Percentiles rank a stretch among this genome's conserved stretches.
Conservation (phyloP, 306 rosid genomes). For the Trifolium dubium region DNA sequence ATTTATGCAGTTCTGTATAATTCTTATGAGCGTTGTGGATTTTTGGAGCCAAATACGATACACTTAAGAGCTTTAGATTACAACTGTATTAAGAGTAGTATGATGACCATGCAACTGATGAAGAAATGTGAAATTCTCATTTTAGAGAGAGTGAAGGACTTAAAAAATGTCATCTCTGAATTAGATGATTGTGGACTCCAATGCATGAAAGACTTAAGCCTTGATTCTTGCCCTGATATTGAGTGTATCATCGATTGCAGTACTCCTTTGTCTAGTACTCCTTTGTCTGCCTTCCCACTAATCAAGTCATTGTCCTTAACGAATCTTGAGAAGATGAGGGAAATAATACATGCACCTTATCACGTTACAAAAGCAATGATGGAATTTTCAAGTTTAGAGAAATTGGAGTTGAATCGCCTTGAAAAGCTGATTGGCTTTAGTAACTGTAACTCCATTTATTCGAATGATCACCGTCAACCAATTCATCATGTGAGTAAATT, state of each 20-base stretch:
- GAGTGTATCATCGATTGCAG: constrained; percentile 17
- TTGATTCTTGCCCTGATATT: background rate
- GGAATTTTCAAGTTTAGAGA: background rate
- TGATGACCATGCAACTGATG: background rate
- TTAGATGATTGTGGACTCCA: constrained; percentile 3
- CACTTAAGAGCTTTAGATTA: background rate
- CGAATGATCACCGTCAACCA: background rate
- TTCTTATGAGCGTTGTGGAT: background rate
- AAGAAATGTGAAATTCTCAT: constrained; percentile 32
- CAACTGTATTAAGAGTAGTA: background rate
- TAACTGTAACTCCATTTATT: background rate
- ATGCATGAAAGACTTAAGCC: background rate
- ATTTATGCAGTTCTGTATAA: background rate
- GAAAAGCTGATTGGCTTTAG: background rate
- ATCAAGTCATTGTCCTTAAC: background rate
- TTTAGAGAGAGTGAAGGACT: background rate
- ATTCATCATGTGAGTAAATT: background rate
- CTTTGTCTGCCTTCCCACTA: background rate
- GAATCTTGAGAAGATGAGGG: too few species aligned
- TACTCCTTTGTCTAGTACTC: too few species aligned
- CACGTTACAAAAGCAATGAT: background rate
- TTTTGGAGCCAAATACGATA: constrained; percentile 11
- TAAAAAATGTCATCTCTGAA: constrained; percentile 22
- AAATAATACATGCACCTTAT: background rate
- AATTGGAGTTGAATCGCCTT: background rate